These are phyloP conservation scores for Cercospora janseana DNA, from an alignment of 2,329 filamentous ascomycete genomes.

Conservation along the genomic window DNA sequence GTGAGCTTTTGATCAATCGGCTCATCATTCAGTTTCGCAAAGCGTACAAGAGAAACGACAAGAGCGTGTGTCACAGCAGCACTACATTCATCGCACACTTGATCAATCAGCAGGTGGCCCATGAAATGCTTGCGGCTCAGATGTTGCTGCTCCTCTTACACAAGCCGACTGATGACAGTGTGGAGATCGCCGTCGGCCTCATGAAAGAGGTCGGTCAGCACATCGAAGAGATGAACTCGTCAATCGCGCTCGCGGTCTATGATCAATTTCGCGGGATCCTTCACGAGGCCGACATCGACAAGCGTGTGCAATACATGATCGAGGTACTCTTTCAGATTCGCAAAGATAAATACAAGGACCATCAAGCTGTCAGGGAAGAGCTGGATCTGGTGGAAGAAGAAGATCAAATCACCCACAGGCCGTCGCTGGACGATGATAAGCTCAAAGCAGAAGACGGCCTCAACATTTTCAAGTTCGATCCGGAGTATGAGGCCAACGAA, in stretches of 20 bases:
- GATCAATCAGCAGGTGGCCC: slow-evolving; percentile 92
- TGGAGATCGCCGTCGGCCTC: slow-evolving; percentile 93
- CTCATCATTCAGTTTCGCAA: slow-evolving; percentile 92
- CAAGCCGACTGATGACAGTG: slow-evolving; percentile 94
- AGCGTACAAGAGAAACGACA: slow-evolving; percentile 93
- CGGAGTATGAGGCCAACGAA: slow-evolving; percentile 87
- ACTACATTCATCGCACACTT: slow-evolving; percentile 94
- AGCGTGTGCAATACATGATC: slow-evolving; percentile 98
- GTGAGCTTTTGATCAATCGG: slow-evolving; percentile 81
- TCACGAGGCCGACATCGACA: slow-evolving; percentile 95
- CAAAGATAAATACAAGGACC: slow-evolving; percentile 95
- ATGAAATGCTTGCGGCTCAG: slow-evolving; percentile 90
- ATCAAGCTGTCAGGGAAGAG: slow-evolving; percentile 85
- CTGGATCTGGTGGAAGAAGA: slow-evolving; percentile 95
- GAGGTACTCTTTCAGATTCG: slow-evolving; percentile 95
- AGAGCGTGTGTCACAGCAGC: slow-evolving; percentile 87
- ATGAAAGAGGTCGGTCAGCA: slow-evolving; percentile 92
- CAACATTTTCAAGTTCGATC: slow-evolving; percentile 93
- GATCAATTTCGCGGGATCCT: slow-evolving; percentile 94
- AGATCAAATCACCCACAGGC: slow-evolving; percentile 90
- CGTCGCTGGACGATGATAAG: slow-evolving; percentile 74
- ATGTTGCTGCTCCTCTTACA: slow-evolving; percentile 88
- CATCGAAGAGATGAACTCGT: slow-evolving; percentile 88
- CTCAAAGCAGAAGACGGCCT: slow-evolving; percentile 81
- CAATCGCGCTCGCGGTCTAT: slow-evolving; percentile 85